phyloP scores from a whole-genome alignment of 768 basidiomycete genomes.

The Leucogyrophana mollusca region DNA sequence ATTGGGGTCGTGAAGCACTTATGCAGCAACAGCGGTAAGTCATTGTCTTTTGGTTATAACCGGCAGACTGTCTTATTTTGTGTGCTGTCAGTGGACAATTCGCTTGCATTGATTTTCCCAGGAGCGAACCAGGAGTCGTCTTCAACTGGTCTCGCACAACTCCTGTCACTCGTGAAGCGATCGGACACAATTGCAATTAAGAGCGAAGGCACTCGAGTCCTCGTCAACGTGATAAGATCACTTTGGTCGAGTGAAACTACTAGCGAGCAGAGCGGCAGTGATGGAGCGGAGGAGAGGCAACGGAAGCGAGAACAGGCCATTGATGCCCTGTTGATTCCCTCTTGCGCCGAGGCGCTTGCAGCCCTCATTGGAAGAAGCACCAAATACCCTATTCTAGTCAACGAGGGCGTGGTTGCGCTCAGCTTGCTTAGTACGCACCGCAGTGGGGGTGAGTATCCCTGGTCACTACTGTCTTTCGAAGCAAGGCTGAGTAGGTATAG shows the following conservation, averaged over 20 bases:
- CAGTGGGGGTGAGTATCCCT: conserved; percentile 59
- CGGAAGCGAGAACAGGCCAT: conserved; percentile 55
- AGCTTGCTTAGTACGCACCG: conserved; percentile 70
- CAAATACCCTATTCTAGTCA: conserved; percentile 82
- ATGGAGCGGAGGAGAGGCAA: conserved; percentile 39
- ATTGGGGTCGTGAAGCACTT: conserved; percentile 90
- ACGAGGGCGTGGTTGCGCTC: conserved; percentile 84
- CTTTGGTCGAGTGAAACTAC: conserved; percentile 59
- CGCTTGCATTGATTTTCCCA: conserved; percentile 51
- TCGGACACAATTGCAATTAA: conserved; percentile 81
- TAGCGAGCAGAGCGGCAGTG: conserved; percentile 24
- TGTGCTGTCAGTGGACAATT: conserved; percentile 40
- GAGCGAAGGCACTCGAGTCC: conserved; percentile 86
- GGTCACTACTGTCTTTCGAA: conserved; percentile 2
- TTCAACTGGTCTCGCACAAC: conserved; percentile 59
- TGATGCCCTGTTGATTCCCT: conserved; percentile 46
- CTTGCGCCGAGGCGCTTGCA: conserved; percentile 61
- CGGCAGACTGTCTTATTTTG: conserved; percentile 47
- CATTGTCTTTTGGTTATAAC: conserved; percentile 16
- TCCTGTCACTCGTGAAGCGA: conserved; percentile 73
- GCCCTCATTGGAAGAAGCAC: conserved; percentile 73
- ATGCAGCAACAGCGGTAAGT: conserved; percentile 71
- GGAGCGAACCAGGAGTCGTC: conserved; percentile 24
- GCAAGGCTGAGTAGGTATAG: conserved; percentile 37
- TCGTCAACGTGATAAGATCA: conserved; percentile 83